These are phyloP conservation scores for Aurinia saxatilis DNA, from an alignment of 345 rosid species.

Conservation along the genomic window DNA sequence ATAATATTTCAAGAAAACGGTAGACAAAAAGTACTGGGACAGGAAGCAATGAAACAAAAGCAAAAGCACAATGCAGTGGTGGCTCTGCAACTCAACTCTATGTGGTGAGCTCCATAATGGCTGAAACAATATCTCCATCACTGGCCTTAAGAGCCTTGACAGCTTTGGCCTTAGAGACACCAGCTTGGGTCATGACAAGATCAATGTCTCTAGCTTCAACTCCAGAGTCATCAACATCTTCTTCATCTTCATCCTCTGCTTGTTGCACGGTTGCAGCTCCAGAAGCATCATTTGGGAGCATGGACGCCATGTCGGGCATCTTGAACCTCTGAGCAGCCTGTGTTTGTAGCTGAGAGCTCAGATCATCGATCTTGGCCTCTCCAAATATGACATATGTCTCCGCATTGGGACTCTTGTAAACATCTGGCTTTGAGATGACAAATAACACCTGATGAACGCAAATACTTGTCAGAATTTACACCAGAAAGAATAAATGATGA, in stretches of 20 bases:
- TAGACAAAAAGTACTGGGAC: neutral
- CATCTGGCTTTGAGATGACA: constrained; percentile 82
- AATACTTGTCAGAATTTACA: neutral
- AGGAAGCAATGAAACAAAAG: neutral
- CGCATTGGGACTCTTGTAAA: constrained; percentile 70
- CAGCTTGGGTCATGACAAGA: constrained; percentile 79
- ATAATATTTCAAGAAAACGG: neutral
- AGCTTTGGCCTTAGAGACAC: constrained; percentile 64
- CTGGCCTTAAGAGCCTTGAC: constrained; percentile 64
- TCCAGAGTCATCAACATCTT: constrained; percentile 60
- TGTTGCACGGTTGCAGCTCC: constrained; percentile 30
- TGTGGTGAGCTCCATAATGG: constrained; percentile 80
- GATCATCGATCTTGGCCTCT: constrained; percentile 75
- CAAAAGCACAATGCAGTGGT: neutral
- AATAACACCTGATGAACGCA: constrained; percentile 46
- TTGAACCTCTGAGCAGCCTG: constrained; percentile 85
- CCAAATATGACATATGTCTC: constrained; percentile 77
- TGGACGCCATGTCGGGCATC: constrained; percentile 62
- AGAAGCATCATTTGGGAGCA: constrained; percentile 42
- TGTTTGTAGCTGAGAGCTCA: constrained; percentile 82
- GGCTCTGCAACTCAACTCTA: constrained; percentile 5
- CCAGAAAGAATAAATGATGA: neutral
- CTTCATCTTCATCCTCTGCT: constrained; percentile 62
- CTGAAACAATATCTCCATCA: constrained; percentile 73
- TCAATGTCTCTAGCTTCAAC: constrained; percentile 71